phyloP scores from a whole-genome alignment of 345 rosid species.

The Ricinus communis region DNA sequence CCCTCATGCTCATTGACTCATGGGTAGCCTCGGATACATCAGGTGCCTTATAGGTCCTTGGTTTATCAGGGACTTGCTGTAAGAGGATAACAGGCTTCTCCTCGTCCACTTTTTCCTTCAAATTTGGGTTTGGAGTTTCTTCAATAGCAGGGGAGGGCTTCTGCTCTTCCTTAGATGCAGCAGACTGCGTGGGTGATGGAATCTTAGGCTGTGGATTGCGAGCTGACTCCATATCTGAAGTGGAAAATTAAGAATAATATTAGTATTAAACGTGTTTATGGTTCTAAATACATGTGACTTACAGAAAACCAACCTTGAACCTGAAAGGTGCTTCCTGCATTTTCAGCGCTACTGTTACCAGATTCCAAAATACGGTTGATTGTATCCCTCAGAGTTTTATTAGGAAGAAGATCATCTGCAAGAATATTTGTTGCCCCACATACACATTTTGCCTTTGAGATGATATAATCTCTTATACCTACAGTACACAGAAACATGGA shows the following conservation, averaged over 20 bases:
- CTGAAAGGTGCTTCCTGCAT: conserved; percentile 73
- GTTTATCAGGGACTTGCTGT: conserved; percentile 42
- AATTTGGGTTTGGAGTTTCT: conserved; percentile 37
- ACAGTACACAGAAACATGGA: conserved; percentile 14
- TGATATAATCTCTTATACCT: conserved; percentile 90
- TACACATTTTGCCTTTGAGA: conserved; percentile 71
- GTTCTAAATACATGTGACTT: not conserved
- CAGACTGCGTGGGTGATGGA: conserved; percentile 77
- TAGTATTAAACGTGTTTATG: not conserved
- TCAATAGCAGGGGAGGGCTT: conserved; percentile 32
- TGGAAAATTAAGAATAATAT: not conserved
- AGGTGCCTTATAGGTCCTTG: conserved; percentile 39
- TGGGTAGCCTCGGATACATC: conserved; percentile 66
- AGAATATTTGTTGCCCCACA: conserved; percentile 82
- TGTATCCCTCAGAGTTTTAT: conserved; percentile 89
- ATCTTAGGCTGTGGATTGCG: conserved; percentile 57
- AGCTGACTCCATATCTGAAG: conserved; percentile 51
- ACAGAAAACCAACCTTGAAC: conserved; percentile 68
- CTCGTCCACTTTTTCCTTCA: conserved; percentile 36
- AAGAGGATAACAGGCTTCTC: conserved; percentile 47
- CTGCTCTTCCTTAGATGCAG: conserved; percentile 71
- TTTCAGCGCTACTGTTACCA: conserved; percentile 83
- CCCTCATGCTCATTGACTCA: conserved; percentile 70
- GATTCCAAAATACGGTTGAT: conserved; percentile 92
- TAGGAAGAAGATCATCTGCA: conserved; percentile 97